Evolutionary conservation across 108 stramenopile species (phyloP).

Genomic region (Nannochloropsis gaditana): DNA sequence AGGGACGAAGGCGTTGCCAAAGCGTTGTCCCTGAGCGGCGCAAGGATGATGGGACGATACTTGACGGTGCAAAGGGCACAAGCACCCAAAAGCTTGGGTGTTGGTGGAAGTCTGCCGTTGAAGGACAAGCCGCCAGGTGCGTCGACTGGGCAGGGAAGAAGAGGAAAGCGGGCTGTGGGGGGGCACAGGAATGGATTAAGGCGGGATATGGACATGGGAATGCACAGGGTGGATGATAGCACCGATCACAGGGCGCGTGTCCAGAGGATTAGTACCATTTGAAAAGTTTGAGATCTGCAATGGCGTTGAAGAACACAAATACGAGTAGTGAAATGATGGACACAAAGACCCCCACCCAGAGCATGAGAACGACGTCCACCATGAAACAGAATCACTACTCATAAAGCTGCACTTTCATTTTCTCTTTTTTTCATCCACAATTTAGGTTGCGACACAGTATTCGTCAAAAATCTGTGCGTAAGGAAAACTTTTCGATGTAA

Average conservation of each 20-base stretch:
- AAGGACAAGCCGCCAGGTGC: neutral
- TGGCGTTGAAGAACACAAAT: neutral
- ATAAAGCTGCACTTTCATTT: neutral
- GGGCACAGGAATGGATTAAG: neutral
- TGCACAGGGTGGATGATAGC: no score
- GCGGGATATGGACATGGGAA: no score
- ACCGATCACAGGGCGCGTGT: neutral
- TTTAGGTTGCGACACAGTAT: slow-evolving; percentile 65
- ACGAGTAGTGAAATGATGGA: slow-evolving; percentile 20
- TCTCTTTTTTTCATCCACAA: slow-evolving; percentile 45
- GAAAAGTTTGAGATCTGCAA: slow-evolving; percentile 20
- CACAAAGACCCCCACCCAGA: neutral
- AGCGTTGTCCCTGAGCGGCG: slow-evolving; percentile 65
- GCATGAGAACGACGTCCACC: neutral
- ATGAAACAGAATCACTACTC: neutral
- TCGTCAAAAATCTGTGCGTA: slow-evolving; percentile 69
- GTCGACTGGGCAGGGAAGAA: neutral
- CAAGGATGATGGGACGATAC: slow-evolving; percentile 68
- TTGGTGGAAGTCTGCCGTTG: neutral
- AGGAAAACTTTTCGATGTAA: neutral
- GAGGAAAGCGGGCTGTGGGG: neutral
- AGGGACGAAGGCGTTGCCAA: slow-evolving; percentile 44
- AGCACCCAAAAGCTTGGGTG: slow-evolving; percentile 39
- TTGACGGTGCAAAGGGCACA: slow-evolving; percentile 66
- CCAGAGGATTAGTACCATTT: neutral